Evolutionary conservation across 768 basidiomycete genomes (phyloP).

Genomic region (Pleurotus citrinopileatus): DNA sequence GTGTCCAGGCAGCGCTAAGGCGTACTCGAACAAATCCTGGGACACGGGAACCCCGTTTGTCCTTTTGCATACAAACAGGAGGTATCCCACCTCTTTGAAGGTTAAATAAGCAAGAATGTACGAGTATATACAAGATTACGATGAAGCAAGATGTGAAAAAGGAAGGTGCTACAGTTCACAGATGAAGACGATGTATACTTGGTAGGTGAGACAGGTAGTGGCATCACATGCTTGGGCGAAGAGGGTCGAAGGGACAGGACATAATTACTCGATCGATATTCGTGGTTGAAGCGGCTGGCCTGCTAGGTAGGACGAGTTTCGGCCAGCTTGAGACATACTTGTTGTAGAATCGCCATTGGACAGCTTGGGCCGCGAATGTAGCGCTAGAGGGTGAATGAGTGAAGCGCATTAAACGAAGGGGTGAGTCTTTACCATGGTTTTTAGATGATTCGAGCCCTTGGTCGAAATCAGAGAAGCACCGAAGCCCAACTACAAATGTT

Average conservation of each 20-base stretch:
- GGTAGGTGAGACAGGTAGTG: background rate
- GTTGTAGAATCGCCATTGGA: slow-evolving; percentile 34
- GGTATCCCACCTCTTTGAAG: too few species aligned
- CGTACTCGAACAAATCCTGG: too few species aligned
- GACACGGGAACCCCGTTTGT: too few species aligned
- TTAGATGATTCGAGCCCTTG: slow-evolving; percentile 75
- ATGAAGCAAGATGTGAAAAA: background rate
- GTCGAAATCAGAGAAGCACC: slow-evolving; percentile 82
- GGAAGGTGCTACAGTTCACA: background rate
- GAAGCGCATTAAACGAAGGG: slow-evolving; percentile 24
- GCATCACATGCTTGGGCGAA: slow-evolving; percentile 1
- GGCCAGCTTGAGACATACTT: slow-evolving; percentile 37
- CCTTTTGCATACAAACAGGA: too few species aligned
- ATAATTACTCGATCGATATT: slow-evolving; percentile 71
- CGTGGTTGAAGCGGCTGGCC: slow-evolving; percentile 59
- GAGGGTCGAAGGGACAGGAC: background rate
- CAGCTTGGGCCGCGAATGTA: slow-evolving; percentile 45
- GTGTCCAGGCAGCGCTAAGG: too few species aligned
- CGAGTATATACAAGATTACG: slow-evolving; percentile 1
- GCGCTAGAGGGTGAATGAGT: slow-evolving; percentile 38
- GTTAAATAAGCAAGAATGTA: background rate
- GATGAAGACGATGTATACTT: slow-evolving; percentile 1
- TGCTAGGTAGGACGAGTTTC: slow-evolving; percentile 44
- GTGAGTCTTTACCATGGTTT: slow-evolving; percentile 61
- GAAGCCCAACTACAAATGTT: slow-evolving; percentile 75